Evolutionary conservation across 805 yeast genomes (phyloP).

Genomic region (Wickerhamiella lipophila): DNA sequence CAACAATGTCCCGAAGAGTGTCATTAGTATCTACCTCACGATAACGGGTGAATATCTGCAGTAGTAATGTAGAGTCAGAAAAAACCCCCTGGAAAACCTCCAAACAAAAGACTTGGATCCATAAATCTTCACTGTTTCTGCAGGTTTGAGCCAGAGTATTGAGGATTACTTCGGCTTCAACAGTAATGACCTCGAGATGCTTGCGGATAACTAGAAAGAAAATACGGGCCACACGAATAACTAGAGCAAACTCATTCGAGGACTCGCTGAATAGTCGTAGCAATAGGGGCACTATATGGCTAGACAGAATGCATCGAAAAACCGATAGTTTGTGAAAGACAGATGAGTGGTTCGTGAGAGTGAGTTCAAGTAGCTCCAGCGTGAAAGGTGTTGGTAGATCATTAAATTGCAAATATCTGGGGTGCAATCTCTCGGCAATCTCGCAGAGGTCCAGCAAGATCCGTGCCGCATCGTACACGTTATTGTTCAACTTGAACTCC

Average conservation of each 20-base stretch:
- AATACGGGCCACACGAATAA: conserved; percentile 64
- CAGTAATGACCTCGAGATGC: conserved; percentile 47
- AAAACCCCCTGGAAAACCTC: conserved; percentile 58
- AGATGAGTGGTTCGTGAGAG: conserved; percentile 48
- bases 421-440: conserved; percentile 45
- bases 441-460: conserved; percentile 63
- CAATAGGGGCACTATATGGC: conserved; percentile 62
- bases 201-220: conserved; percentile 49
- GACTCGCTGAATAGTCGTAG: conserved; percentile 47
- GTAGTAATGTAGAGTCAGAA: conserved; percentile 41
- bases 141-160: conserved; percentile 63
- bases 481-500: conserved; percentile 34
- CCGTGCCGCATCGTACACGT: conserved; percentile 56
- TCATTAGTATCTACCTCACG: background rate
- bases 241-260: conserved; percentile 49
- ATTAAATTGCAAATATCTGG: conserved; percentile 40
- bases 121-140: conserved; percentile 44
- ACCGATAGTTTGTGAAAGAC: conserved; percentile 50
- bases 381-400: conserved; percentile 52
- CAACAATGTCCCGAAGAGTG: conserved; percentile 42
- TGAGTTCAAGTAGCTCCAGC: conserved; percentile 71
- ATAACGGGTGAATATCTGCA: conserved; percentile 35
- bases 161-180: conserved; percentile 72
- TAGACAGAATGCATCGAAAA: conserved; percentile 51
- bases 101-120: conserved; percentile 65